phyloP scores from a whole-genome alignment of 2,329 filamentous ascomycete genomes.

The Tolypocladium cylindrosporum region DNA sequence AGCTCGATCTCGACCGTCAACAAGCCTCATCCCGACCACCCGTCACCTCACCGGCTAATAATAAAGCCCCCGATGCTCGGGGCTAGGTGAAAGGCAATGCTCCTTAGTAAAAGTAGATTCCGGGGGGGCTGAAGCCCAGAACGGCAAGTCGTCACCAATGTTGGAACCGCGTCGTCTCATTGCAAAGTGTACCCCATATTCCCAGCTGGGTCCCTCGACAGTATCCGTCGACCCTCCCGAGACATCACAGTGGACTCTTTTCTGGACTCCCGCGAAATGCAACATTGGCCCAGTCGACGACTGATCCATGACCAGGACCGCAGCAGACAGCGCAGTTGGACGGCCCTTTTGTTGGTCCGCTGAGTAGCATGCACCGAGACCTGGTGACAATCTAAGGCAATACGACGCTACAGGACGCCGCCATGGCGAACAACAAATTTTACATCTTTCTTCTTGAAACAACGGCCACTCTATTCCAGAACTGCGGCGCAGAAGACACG shows the following conservation, averaged over 20 bases:
- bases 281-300: neutral
- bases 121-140: neutral
- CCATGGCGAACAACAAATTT: neutral
- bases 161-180: neutral
- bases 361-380: neutral
- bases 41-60: neutral
- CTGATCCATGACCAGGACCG: neutral
- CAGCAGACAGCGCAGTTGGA: neutral
- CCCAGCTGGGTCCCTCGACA: neutral
- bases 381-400: neutral
- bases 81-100: neutral
- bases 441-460: neutral
- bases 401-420: neutral
- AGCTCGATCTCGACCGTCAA: neutral
- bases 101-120: neutral
- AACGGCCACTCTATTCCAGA: neutral
- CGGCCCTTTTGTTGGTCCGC: neutral
- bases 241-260: neutral
- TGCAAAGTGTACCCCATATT: neutral
- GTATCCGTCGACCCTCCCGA: neutral
- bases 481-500: neutral
- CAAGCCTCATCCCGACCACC: neutral
- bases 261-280: neutral
- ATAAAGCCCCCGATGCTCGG: neutral
- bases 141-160: neutral